phyloP scores from a whole-genome alignment of 139 green algal species.

The Volvox reticuliferus region DNA sequence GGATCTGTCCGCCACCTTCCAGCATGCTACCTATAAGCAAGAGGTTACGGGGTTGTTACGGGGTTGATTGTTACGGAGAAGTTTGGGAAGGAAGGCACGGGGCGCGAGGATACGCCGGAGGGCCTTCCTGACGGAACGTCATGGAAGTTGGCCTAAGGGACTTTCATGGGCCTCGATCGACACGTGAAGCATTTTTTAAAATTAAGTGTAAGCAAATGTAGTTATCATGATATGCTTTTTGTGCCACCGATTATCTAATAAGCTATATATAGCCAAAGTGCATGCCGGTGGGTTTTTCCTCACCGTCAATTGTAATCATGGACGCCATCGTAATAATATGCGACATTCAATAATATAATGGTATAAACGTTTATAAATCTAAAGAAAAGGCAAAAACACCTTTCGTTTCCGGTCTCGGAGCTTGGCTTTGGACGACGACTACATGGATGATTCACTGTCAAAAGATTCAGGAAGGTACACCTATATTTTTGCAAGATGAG shows the following conservation, averaged over 20 bases:
- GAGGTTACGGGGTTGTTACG: too few relatives aligned
- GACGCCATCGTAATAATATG: neutral
- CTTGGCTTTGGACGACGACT: too few relatives aligned
- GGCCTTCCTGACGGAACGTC: neutral
- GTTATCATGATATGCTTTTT: too few relatives aligned
- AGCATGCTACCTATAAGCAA: conserved; percentile 75
- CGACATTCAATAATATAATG: neutral
- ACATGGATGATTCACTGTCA: neutral
- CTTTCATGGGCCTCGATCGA: too few relatives aligned
- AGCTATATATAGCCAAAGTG: too few relatives aligned
- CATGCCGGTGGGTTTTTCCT: neutral
- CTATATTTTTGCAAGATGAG: neutral
- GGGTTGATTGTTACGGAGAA: neutral
- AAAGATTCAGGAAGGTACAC: neutral
- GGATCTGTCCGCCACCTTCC: conserved; percentile 88
- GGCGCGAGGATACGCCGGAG: neutral
- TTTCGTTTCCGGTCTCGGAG: too few relatives aligned
- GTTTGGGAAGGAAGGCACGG: neutral
- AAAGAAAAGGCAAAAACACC: too few relatives aligned
- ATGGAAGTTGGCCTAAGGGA: too few relatives aligned
- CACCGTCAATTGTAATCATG: conserved; percentile 3
- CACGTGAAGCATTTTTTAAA: too few relatives aligned
- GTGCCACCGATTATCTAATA: too few relatives aligned
- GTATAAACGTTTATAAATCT: neutral
- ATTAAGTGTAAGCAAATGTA: too few relatives aligned